A percentile compares a stretch with the other conserved stretches of the same genome.
Evolutionary conservation across 129 eudicot species (phyloP).

Genomic region (Smallanthus sonchifolius): DNA sequence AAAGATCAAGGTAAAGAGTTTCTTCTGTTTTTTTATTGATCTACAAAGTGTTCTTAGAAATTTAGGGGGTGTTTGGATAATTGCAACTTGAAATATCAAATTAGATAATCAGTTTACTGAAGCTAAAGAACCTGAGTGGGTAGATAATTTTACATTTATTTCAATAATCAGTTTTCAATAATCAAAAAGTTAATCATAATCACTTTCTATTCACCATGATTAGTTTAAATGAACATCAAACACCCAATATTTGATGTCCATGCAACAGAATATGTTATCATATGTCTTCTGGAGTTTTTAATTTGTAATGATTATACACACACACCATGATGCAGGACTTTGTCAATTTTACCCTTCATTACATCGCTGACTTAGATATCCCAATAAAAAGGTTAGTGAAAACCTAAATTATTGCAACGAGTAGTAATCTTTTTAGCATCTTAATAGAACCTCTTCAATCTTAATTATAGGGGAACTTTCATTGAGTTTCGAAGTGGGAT

Average conservation of each 20-base stretch:
- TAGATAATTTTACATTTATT: not conserved
- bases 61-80: not conserved
- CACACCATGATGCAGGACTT: conserved; percentile 62
- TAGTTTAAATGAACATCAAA: conserved; percentile 1
- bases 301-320: not conserved
- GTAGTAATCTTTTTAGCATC: conserved; percentile 2
- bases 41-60: conserved; percentile 10
- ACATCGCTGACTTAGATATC: conserved; percentile 93
- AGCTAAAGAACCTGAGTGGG: not conserved
- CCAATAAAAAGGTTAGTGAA: conserved; percentile 79
- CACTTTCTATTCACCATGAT: not conserved
- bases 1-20: conserved; percentile 59
- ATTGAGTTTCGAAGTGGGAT: conserved; percentile 96
- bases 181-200: not conserved
- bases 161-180: not conserved
- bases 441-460: not conserved
- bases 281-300: not conserved
- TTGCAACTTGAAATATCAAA: not conserved
- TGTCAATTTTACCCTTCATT: conserved; percentile 83
- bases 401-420: conserved; percentile 3
- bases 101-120: not conserved
- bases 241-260: not conserved
- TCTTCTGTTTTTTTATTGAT: not conserved
- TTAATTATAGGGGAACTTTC: conserved; percentile 77
- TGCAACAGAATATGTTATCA: conserved; percentile 8